Conservation (phyloP, 1,284 basidiomycete genomes). For the Microbotryum scabiosae region DNA sequence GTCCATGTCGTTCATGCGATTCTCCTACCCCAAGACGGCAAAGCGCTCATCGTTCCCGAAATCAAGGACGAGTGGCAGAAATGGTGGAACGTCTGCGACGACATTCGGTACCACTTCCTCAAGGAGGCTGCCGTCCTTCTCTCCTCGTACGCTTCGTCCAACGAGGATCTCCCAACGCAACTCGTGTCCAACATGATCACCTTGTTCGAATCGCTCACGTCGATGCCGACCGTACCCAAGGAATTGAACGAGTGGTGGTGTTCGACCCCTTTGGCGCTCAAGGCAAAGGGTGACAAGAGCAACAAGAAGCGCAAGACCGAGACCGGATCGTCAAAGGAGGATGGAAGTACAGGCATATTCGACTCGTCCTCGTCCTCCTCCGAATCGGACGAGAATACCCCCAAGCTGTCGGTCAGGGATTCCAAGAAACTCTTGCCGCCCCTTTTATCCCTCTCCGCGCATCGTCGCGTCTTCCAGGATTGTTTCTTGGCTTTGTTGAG, state of each 20-base stretch:
- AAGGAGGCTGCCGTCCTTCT: constrained; percentile 53
- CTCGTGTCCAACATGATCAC: constrained; percentile 57
- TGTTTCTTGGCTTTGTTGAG: constrained; percentile 36
- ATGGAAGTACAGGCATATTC: constrained; percentile 66
- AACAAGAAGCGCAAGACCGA: constrained; percentile 41
- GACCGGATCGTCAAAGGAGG: constrained; percentile 41
- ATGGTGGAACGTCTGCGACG: constrained; percentile 64
- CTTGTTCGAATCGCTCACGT: constrained; percentile 66
- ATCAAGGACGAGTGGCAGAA: constrained; percentile 50
- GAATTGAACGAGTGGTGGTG: constrained; percentile 86
- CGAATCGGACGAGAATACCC: constrained; percentile 32
- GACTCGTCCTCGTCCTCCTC: constrained; percentile 49
- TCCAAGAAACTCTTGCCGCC: constrained; percentile 28
- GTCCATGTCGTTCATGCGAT: constrained; percentile 55
- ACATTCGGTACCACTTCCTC: constrained; percentile 87
- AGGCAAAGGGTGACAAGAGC: constrained; percentile 15
- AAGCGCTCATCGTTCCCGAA: constrained; percentile 45
- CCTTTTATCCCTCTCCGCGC: constrained; percentile 30
- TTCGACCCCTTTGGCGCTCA: constrained; percentile 42
- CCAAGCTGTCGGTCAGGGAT: constrained; percentile 16
- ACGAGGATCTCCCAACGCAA: constrained; percentile 27
- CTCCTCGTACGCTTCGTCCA: not conserved
- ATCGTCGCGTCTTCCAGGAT: constrained; percentile 36
- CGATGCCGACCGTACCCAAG: constrained; percentile 64
- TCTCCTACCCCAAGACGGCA: constrained; percentile 41